phyloP scores from a whole-genome alignment of 129 eudicot species.

The Helichrysum umbraculigerum region DNA sequence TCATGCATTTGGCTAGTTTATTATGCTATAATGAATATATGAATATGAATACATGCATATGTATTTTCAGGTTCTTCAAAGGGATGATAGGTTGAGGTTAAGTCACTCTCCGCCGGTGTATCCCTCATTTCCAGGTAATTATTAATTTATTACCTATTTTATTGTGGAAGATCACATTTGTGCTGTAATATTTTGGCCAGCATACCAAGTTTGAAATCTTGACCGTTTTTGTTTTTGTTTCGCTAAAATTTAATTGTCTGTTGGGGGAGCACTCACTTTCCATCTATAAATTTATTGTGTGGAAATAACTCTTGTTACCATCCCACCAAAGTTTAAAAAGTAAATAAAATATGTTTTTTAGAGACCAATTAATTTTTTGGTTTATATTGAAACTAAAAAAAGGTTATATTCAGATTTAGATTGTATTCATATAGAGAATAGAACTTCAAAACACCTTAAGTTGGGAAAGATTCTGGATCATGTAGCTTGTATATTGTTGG shows the following conservation, averaged over 20 bases:
- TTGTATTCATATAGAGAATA: not conserved
- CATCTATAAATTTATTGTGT: not conserved
- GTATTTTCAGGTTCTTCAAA: constrained; percentile 57
- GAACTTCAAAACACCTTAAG: not conserved
- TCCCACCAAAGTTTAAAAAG: not conserved
- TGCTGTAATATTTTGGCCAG: not conserved
- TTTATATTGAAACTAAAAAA: not conserved
- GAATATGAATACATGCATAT: constrained; percentile 11
- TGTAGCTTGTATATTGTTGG: not conserved
- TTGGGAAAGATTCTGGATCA: not conserved
- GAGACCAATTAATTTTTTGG: not conserved
- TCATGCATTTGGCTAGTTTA: not conserved
- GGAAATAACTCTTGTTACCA: not conserved
- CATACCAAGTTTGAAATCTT: not conserved
- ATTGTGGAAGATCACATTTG: not conserved
- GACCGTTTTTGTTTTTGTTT: not conserved
- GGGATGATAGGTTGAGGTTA: constrained; percentile 66
- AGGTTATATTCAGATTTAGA: not conserved
- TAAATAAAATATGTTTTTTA: not conserved
- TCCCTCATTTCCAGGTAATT: constrained; percentile 69
- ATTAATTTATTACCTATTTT: not conserved
- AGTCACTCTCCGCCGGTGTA: constrained; percentile 49
- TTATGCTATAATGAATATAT: not conserved
- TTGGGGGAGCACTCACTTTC: not conserved
- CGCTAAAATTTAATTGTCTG: not conserved